A percentile compares a stretch with the other conserved stretches of the same genome.
Evolutionary conservation across 345 rosid species (phyloP).

Genomic region (Populus simonii): DNA sequence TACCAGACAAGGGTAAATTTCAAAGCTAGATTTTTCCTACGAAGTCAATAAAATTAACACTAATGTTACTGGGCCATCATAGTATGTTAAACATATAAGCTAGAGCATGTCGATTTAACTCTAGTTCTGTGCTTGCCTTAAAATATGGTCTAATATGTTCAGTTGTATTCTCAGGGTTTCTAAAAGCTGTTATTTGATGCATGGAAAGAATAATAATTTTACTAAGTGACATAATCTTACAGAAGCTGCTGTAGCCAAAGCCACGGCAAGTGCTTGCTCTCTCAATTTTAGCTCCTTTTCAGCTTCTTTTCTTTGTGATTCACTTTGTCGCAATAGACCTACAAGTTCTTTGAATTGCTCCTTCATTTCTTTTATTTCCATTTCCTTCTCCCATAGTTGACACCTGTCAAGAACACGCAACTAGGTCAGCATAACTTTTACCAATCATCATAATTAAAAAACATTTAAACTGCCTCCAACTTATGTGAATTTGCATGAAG

Average conservation of each 20-base stretch:
- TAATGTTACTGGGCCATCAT: not conserved
- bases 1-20: not conserved
- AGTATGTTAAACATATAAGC: not conserved
- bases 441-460: not conserved
- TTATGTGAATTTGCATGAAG: not conserved
- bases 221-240: slow-evolving; percentile 35
- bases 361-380: slow-evolving; percentile 89
- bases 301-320: slow-evolving; percentile 66
- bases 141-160: not conserved
- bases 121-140: not conserved
- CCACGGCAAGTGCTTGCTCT: slow-evolving; percentile 66
- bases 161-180: not conserved
- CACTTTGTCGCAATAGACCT: slow-evolving; percentile 68
- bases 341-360: slow-evolving; percentile 91
- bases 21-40: not conserved
- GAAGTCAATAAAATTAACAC: not conserved
- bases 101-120: not conserved
- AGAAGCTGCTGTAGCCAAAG: slow-evolving; percentile 59
- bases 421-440: slow-evolving; percentile 1
- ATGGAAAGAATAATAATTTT: not conserved
- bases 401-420: slow-evolving; percentile 49
- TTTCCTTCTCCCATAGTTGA: slow-evolving; percentile 87
- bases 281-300: slow-evolving; percentile 78
- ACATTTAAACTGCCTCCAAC: not conserved
- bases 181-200: not conserved